Conservation (phyloP, 768 basidiomycete species). For the Omphalotus guepiniiformis region DNA sequence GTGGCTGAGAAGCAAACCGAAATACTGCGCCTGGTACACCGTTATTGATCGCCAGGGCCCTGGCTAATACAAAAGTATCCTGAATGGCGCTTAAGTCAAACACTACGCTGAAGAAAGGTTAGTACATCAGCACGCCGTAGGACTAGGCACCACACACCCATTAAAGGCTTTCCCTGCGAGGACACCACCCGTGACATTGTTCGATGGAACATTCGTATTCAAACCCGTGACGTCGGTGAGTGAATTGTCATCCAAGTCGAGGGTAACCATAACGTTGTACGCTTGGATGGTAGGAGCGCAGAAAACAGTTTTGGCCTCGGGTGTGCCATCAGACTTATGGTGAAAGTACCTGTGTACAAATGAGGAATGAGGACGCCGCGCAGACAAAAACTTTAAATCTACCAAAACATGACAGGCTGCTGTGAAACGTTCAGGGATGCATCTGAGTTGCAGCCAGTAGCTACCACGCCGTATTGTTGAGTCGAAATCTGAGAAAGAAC, state of each 20-base stretch:
- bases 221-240: conserved; percentile 33
- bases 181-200: conserved; percentile 50
- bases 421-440: conserved; percentile 29
- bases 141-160: conserved; percentile 36
- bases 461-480: conserved; percentile 48
- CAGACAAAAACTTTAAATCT: conserved; percentile 8
- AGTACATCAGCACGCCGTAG: not conserved
- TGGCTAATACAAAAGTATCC: conserved; percentile 46
- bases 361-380: not conserved
- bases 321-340: conserved; percentile 17
- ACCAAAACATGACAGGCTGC: conserved; percentile 70
- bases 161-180: conserved; percentile 52
- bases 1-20: conserved; percentile 39
- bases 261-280: conserved; percentile 38
- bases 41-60: conserved; percentile 44
- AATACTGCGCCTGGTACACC: conserved; percentile 62
- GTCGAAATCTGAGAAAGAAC: conserved; percentile 29
- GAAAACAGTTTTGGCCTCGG: conserved; percentile 49
- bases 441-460: conserved; percentile 27
- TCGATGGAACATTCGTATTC: conserved; percentile 28
- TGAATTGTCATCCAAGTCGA: conserved; percentile 38
- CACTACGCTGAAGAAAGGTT: not conserved
- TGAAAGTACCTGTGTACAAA: conserved; percentile 38
- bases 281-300: conserved; percentile 49
- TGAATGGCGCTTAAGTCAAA: conserved; percentile 26